phyloP scores from a whole-genome alignment of 2,329 filamentous ascomycete species.

The Rosellinia necatrix region DNA sequence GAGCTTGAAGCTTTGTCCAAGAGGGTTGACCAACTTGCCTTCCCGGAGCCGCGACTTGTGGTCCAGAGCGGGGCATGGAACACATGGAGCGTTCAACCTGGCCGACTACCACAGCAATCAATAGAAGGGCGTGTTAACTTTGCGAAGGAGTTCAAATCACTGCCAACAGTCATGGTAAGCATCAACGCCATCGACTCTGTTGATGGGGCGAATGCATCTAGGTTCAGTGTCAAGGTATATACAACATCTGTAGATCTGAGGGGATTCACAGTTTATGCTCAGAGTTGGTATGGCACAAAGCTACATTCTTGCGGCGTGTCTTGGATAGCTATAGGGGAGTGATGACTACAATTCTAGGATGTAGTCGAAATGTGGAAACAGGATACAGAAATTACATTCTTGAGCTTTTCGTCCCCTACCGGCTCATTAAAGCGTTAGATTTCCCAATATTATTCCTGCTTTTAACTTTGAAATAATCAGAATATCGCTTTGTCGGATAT shows the following conservation, averaged over 20 bases:
- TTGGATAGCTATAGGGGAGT: not conserved
- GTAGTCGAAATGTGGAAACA: no score
- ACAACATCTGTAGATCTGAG: not conserved
- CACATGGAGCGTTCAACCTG: not conserved
- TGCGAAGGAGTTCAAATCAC: not conserved
- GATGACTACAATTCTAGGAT: no score
- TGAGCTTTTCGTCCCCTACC: no score
- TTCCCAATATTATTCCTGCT: no score
- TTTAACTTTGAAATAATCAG: no score
- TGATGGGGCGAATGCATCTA: not conserved
- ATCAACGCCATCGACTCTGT: not conserved
- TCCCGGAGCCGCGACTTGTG: not conserved
- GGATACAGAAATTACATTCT: no score
- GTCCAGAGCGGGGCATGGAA: not conserved
- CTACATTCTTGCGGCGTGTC: not conserved
- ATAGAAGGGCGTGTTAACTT: not conserved
- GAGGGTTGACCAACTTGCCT: not conserved
- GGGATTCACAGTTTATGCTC: not conserved
- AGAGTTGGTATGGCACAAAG: not conserved
- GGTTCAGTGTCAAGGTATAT: not conserved
- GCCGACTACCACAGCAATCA: rapidly evolving
- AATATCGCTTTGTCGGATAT: no score
- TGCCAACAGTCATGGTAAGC: not conserved
- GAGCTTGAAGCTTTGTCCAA: not conserved
- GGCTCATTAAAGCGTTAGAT: no score